Evolutionary conservation across 2,329 filamentous ascomycete genomes (phyloP), one percentile per base, ranked within the genome.

Genomic region (Clarireedia hainanense): DNA sequence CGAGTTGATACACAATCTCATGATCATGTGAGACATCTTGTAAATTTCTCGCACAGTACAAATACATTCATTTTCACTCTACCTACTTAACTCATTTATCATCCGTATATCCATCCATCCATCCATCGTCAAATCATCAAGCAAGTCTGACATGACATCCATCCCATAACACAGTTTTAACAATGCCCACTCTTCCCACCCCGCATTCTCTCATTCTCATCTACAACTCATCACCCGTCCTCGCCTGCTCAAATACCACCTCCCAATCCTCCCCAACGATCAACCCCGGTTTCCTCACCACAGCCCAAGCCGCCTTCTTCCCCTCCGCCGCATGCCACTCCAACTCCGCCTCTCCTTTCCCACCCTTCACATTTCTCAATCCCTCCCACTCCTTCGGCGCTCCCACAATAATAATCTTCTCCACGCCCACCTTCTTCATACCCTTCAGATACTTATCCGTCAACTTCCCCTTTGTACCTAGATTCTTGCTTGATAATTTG

Each of bases 341-440:
- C 43, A 88, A 75, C 58, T 85, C 73, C 12, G 80, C 78, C 3
- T 78, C 79, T 68, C 79, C 77, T 34, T 75, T 75, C 68, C 76
- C 74, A 52, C 80, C 78, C 65, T 70, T 79, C 1, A 84, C 85
- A 61, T 76, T 78, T 60, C 72, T 76, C 74, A 82, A 86, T 49
- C 73, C 74, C 60, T 80, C 80, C 91, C 91, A 96, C 20, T 74
- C 72, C 36, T 78, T 75, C 1, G 90, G 88, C 2, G 89, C 89
- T 46, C 89, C 89, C 20, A 97, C 83, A 49, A 99, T 65, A 47
- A 97, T 77, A 55, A 97, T 80, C 73, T 87, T 91, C 74, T 96
- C 91, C 1, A 97, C 83, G 6, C 79, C 75, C 3, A 97, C 90
- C 46, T 80, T 77, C 30, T 80, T 78, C 86, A 96, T 95, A 5